phyloP scores from a whole-genome alignment of 2,329 filamentous ascomycete species.

The Curvularia eragrostidis region DNA sequence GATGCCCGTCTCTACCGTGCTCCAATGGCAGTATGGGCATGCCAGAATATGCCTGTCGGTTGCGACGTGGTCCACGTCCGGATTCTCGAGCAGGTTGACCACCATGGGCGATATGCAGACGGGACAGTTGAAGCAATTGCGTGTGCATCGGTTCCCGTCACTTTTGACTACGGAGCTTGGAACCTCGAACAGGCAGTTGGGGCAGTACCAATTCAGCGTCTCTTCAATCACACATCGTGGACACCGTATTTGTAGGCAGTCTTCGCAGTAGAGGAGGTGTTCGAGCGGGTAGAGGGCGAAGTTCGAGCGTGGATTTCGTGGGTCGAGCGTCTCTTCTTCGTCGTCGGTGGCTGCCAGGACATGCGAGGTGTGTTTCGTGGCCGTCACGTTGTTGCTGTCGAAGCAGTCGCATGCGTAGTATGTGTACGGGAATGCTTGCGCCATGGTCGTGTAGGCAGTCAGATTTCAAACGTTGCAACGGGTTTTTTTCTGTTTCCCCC shows the following conservation, averaged over 20 bases:
- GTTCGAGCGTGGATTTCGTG: conserved; percentile 81
- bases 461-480: not conserved
- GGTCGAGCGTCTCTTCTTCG: conserved; percentile 83
- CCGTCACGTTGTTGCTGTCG: conserved; percentile 51
- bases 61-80: conserved; percentile 29
- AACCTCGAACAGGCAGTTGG: conserved; percentile 93
- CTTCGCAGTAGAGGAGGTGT: conserved; percentile 93
- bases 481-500: not conserved
- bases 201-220: conserved; percentile 93
- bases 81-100: conserved; percentile 71
- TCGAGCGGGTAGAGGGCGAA: conserved; percentile 94
- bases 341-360: conserved; percentile 61
- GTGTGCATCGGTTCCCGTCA: conserved; percentile 92
- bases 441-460: conserved; percentile 49
- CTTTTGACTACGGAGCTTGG: conserved; percentile 90
- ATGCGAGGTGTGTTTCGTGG: conserved; percentile 46
- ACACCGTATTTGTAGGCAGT: conserved; percentile 95
- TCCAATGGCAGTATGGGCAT: conserved; percentile 94
- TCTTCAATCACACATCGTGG: conserved; percentile 91
- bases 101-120: conserved; percentile 82
- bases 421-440: conserved; percentile 66
- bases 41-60: conserved; percentile 75
- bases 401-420: conserved; percentile 71
- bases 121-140: conserved; percentile 96
- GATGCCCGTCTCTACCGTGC: conserved; percentile 85